Conservation (phyloP, 352 stramenopile species). For the Bremia lactucae region DNA sequence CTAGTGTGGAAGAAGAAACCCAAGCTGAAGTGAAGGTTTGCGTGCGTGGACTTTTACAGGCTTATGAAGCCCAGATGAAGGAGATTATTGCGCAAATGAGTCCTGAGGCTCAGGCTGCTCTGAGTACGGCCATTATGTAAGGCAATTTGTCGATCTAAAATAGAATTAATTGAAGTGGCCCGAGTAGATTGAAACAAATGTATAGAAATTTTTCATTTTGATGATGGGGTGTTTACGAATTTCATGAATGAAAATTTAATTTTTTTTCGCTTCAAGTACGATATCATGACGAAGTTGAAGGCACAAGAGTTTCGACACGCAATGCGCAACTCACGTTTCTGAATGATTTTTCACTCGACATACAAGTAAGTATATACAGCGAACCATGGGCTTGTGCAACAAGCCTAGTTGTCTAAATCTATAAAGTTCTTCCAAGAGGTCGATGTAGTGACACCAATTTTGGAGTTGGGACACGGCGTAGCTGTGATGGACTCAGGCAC, state of each 20-base stretch:
- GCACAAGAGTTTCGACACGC: no score
- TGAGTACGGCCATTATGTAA: conserved; percentile 49
- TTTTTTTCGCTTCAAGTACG: no score
- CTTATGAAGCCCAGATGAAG: conserved; percentile 74
- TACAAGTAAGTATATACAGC: no score
- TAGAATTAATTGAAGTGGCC: no score
- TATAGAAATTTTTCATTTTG: conserved; percentile 14
- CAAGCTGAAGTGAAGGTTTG: conserved; percentile 61
- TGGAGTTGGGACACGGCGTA: neutral
- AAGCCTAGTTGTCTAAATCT: conserved; percentile 7
- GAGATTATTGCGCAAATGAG: conserved; percentile 66
- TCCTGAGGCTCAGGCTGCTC: conserved; percentile 52
- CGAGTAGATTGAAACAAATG: conserved; percentile 24
- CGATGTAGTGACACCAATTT: conserved; percentile 2
- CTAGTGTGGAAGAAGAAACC: conserved; percentile 64
- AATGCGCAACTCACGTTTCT: conserved; percentile 14
- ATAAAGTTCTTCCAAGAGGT: conserved; percentile 9
- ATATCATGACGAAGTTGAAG: no score
- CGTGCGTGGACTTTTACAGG: conserved; percentile 49
- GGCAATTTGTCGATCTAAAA: conserved; percentile 1
- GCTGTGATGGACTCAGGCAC: neutral
- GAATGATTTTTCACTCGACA: conserved; percentile 25
- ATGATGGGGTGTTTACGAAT: no score
- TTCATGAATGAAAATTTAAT: no score
- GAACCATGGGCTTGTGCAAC: neutral